Evolutionary conservation across 306 rosid species (phyloP).

Genomic region (Castanea crenata): DNA sequence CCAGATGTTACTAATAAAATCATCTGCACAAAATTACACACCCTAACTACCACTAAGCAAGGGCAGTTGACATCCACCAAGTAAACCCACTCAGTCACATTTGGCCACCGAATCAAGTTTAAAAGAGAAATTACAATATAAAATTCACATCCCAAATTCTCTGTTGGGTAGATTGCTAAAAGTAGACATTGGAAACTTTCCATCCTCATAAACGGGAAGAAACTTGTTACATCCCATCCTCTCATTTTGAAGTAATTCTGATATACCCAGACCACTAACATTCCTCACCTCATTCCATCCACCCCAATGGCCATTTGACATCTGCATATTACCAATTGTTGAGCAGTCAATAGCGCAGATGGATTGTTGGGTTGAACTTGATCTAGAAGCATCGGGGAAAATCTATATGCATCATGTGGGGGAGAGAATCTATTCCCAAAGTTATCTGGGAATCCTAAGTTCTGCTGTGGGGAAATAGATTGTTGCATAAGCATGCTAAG

Average conservation of each 20-base stretch:
- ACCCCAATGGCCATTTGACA: constrained; percentile 37
- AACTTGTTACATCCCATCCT: constrained; percentile 28
- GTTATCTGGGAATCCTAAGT: constrained; percentile 29
- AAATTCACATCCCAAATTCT: constrained; percentile 16
- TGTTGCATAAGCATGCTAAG: constrained; percentile 33
- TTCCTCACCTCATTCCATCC: constrained; percentile 41
- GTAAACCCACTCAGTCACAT: constrained; percentile 3
- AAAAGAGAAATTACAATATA: constrained; percentile 1
- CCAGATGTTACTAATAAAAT: constrained; percentile 3
- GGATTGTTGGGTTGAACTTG: constrained; percentile 39
- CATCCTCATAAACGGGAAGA: constrained; percentile 32
- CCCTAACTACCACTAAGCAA: not conserved
- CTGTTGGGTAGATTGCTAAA: constrained; percentile 14
- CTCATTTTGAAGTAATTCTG: constrained; percentile 39
- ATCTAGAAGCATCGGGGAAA: constrained; percentile 35
- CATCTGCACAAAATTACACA: constrained; percentile 10
- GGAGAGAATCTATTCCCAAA: constrained; percentile 28
- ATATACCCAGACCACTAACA: constrained; percentile 31
- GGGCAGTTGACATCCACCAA: constrained; percentile 5
- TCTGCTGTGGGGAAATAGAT: constrained; percentile 24
- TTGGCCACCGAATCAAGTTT: constrained; percentile 15
- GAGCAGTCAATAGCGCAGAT: constrained; percentile 37
- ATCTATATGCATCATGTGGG: constrained; percentile 35
- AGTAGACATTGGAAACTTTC: constrained; percentile 30
- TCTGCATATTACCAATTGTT: constrained; percentile 25